phyloP scores from a whole-genome alignment of 2,329 filamentous ascomycete genomes.

The Scytalidium lignicola region DNA sequence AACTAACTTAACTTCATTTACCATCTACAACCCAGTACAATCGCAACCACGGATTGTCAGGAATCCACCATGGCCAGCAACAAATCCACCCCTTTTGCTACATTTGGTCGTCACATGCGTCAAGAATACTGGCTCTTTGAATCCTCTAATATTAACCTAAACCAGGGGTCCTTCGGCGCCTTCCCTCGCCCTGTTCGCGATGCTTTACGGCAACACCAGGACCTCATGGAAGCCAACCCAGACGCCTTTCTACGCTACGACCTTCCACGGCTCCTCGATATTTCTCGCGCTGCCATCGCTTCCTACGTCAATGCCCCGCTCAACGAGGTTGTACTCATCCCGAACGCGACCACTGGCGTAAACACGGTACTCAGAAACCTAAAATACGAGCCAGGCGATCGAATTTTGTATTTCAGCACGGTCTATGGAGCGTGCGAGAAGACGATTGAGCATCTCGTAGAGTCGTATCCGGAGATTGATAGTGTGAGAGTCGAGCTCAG shows the following conservation, averaged over 20 bases:
- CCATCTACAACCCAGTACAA: no score
- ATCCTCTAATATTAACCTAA: background rate
- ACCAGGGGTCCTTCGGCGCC: conserved; percentile 49
- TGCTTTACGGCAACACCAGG: conserved; percentile 41
- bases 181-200: background rate
- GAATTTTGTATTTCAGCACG: conserved; percentile 72
- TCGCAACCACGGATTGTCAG: no score
- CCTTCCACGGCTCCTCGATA: conserved; percentile 57
- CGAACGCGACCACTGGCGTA: conserved; percentile 73
- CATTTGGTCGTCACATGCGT: background rate
- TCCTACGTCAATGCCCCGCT: conserved; percentile 59
- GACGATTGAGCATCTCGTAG: conserved; percentile 65
- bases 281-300: conserved; percentile 60
- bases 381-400: conserved; percentile 60
- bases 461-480: conserved; percentile 48
- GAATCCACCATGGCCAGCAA: no score
- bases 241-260: conserved; percentile 73
- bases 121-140: background rate
- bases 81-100: no score
- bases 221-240: conserved; percentile 60
- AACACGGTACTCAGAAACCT: conserved; percentile 79
- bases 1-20: no score
- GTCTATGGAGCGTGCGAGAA: conserved; percentile 72
- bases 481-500: conserved; percentile 48
- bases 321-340: conserved; percentile 68